Evolutionary conservation across 1,284 basidiomycete species (phyloP), one percentile per base, ranked within the genome.

Genomic region (Uromyces viciae-fabae): DNA sequence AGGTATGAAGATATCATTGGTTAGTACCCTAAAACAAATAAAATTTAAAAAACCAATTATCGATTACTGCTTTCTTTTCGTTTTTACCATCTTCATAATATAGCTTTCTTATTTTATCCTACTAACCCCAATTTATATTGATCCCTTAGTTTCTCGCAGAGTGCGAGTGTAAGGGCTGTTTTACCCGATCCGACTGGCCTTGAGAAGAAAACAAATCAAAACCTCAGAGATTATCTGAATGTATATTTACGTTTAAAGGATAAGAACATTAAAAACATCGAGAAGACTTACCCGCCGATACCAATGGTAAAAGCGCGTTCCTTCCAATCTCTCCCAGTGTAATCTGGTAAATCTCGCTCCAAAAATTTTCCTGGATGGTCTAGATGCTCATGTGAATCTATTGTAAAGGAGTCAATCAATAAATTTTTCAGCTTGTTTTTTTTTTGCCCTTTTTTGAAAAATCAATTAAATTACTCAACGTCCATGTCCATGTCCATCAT

Each of bases 291-390:
- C 94, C 95, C 96, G 84, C 96, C 96, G 81, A 98, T 98, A 3
- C 96, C 96, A 81, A 99, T 89, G 0, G 96, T 99, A 87, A 99
- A 99, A 0, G 94, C 95, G 82, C 96, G 88, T 87, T 98, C 95
- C 76, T 91, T 89, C 86, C 95, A 99, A 88, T 95, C 93, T 52
- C 96, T 89, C 1, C 87, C 87, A 8, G 91, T 88, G 85, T 92
- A 98, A 85, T 98, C 92, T 15, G 96, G 96, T 86, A 98, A 87
- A 85, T 98, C 95, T 38, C 96, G 90, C 86, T 98, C 94, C 28
- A 92, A 88, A 85, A 92, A 99, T 86, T 94, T 98, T 68, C 96
- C 95, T 92, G 85, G 74, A 38, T 82, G 82, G 36, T 81, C 73
- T 81, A 82, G 72, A 58, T 82, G 77, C 58, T 84, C 84, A 82